These are phyloP conservation scores for Cucurbita ficifolia DNA, from an alignment of 306 rosid species.

Conservation along the genomic window DNA sequence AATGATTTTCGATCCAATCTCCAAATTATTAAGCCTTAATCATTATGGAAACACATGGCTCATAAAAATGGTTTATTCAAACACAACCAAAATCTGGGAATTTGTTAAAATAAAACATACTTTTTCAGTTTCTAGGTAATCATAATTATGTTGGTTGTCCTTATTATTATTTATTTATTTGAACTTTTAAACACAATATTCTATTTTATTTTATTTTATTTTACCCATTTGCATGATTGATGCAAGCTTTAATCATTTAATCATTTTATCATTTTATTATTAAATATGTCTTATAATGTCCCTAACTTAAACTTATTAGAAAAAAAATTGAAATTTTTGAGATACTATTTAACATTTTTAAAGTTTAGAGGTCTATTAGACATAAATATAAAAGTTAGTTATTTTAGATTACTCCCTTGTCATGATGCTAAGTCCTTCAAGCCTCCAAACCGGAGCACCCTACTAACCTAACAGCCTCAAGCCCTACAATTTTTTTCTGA, in stretches of 20 bases:
- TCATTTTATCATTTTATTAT: neutral
- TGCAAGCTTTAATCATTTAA: neutral
- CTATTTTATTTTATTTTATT: neutral
- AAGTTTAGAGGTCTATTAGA: no score
- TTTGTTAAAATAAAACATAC: neutral
- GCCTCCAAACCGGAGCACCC: no score
- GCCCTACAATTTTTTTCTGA: no score
- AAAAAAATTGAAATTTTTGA: no score
- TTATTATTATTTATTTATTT: neutral
- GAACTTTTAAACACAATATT: neutral
- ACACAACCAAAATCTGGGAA: neutral
- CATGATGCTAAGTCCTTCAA: no score
- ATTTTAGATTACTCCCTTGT: no score
- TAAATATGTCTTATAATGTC: neutral
- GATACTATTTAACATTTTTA: no score
- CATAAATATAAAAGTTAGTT: no score
- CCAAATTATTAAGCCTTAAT: neutral
- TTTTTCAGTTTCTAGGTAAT: neutral
- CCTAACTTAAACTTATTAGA: no score
- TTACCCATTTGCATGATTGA: neutral
- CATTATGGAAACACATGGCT: neutral
- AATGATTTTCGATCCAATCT: neutral
- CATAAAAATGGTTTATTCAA: neutral
- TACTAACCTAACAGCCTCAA: no score
- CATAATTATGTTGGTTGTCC: neutral